These are phyloP conservation scores for Cladosporium oxysporum DNA, from an alignment of 2,329 filamentous ascomycete species.

Conservation along the genomic window DNA sequence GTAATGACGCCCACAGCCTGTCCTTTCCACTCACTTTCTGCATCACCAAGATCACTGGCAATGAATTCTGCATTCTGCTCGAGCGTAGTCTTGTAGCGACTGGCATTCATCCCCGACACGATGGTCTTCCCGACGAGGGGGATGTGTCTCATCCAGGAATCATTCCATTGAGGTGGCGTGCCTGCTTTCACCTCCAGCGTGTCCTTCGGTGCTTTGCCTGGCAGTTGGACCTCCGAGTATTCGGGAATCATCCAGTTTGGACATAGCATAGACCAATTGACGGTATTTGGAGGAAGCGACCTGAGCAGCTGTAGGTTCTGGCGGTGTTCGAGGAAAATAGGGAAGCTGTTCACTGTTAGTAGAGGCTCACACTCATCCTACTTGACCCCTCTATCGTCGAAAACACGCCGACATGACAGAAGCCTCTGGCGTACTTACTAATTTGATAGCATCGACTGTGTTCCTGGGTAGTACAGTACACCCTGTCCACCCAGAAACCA, in stretches of 20 bases:
- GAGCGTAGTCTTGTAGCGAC: slow-evolving; percentile 41
- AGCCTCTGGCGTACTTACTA: slow-evolving; percentile 31
- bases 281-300: slow-evolving; percentile 31
- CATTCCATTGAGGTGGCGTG: slow-evolving; percentile 39
- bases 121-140: slow-evolving; percentile 39
- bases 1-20: slow-evolving; percentile 40
- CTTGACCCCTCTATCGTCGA: not conserved
- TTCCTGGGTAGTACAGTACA: slow-evolving; percentile 42
- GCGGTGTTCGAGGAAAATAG: slow-evolving; percentile 41
- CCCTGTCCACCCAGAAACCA: slow-evolving; percentile 44
- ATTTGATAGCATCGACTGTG: slow-evolving; percentile 36
- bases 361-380: not conserved
- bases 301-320: slow-evolving; percentile 36
- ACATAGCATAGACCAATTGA: slow-evolving; percentile 46
- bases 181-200: slow-evolving; percentile 35
- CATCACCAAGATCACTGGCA: slow-evolving; percentile 41
- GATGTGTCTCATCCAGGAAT: slow-evolving; percentile 37
- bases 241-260: slow-evolving; percentile 41
- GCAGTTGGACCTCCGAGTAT: slow-evolving; percentile 29
- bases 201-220: not conserved
- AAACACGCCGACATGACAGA: not conserved
- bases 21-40: slow-evolving; percentile 37
- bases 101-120: slow-evolving; percentile 32
- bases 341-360: slow-evolving; percentile 30
- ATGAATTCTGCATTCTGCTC: slow-evolving; percentile 49